Evolutionary conservation across 148 eudicot genomes (phyloP).

Genomic region (Fallopia convolvulus): DNA sequence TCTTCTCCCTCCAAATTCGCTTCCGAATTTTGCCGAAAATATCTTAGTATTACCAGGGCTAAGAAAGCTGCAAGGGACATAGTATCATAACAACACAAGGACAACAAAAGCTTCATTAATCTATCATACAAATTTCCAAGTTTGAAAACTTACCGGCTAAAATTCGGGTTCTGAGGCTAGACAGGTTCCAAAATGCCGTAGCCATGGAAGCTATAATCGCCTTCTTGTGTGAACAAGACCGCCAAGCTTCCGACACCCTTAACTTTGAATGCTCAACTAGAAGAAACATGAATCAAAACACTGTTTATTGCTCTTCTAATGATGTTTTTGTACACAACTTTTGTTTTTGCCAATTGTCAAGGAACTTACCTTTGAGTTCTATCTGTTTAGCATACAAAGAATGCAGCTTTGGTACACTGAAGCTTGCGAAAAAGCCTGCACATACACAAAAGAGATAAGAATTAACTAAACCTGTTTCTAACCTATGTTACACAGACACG

Average conservation of each 20-base stretch:
- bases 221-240: conserved; percentile 75
- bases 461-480: no score
- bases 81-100: not conserved
- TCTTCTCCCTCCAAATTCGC: conserved; percentile 24
- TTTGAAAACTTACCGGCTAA: conserved; percentile 48
- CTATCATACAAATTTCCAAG: not conserved
- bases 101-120: not conserved
- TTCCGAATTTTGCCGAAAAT: conserved; percentile 35
- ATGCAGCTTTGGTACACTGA: conserved; percentile 68
- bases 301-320: no score
- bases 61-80: conserved; percentile 44
- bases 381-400: conserved; percentile 51
- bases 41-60: conserved; percentile 56
- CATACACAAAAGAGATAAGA: not conserved
- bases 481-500: no score
- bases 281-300: not conserved
- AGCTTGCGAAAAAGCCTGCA: conserved; percentile 82
- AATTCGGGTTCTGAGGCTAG: conserved; percentile 60
- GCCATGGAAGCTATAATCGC: conserved; percentile 56
- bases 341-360: not conserved
- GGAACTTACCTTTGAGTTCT: conserved; percentile 34
- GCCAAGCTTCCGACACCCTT: conserved; percentile 57
- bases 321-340: no score
- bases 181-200: conserved; percentile 79
- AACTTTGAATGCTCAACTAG: conserved; percentile 46